These are phyloP conservation scores for Cairneyella variabilis DNA, from an alignment of 495 filamentous ascomycete genomes.

Conservation along the genomic window DNA sequence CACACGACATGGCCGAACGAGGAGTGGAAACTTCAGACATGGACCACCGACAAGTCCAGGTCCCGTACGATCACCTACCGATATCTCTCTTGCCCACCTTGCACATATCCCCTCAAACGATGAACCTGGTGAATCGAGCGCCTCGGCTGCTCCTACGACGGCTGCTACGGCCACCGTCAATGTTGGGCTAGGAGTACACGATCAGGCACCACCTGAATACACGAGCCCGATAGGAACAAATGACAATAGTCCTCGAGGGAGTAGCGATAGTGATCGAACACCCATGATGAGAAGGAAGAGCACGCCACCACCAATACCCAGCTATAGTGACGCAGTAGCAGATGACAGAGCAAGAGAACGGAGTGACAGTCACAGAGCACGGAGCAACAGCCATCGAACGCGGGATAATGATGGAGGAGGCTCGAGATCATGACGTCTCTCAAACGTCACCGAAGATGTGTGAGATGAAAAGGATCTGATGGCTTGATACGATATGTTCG, in stretches of 20 bases:
- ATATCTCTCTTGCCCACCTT: slow-evolving; percentile 83
- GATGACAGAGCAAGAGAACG: slow-evolving; percentile 25
- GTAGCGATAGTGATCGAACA: slow-evolving; percentile 28
- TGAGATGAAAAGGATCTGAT: background rate
- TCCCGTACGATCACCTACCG: slow-evolving; percentile 86
- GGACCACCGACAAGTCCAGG: slow-evolving; percentile 80
- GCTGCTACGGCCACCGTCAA: background rate
- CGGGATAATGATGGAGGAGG: slow-evolving; percentile 4
- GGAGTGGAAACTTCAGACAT: slow-evolving; percentile 58
- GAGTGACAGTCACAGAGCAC: slow-evolving; percentile 17
- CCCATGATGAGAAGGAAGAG: slow-evolving; percentile 35
- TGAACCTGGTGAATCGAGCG: slow-evolving; percentile 70
- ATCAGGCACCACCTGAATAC: slow-evolving; percentile 66
- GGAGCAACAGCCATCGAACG: slow-evolving; percentile 17
- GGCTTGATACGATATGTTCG: background rate
- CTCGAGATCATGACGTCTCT: slow-evolving; percentile 9
- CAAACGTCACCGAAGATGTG: background rate
- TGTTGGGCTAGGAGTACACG: slow-evolving; percentile 24
- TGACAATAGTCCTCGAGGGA: slow-evolving; percentile 48
- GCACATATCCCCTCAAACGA: slow-evolving; percentile 70
- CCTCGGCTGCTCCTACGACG: slow-evolving; percentile 26
- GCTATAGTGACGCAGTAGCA: slow-evolving; percentile 61
- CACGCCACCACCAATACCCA: slow-evolving; percentile 54
- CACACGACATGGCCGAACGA: slow-evolving; percentile 46
- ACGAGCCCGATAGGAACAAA: slow-evolving; percentile 60